Evolutionary conservation across 345 rosid species (phyloP).

Genomic region (Nephelium lappaceum): DNA sequence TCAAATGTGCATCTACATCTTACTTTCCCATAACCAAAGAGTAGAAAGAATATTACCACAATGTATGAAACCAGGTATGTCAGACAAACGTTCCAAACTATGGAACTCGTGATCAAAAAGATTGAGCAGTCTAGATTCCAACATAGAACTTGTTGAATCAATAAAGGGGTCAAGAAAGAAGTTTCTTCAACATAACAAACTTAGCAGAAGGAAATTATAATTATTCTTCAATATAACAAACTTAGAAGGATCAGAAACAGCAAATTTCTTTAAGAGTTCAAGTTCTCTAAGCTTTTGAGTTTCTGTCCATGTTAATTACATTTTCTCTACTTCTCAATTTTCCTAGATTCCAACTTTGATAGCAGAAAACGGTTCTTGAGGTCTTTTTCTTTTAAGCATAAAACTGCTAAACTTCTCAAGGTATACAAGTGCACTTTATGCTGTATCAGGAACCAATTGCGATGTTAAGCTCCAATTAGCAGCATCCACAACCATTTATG

Average conservation of each 20-base stretch:
- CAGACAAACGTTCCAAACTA: neutral
- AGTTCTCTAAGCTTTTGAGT: neutral
- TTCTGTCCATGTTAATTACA: neutral
- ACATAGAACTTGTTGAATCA: neutral
- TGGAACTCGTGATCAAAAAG: neutral
- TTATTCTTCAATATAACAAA: neutral
- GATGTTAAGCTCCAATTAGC: neutral
- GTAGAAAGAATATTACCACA: neutral
- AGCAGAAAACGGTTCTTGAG: neutral
- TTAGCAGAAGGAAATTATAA: neutral
- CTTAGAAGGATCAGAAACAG: neutral
- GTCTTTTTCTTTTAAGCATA: too few relatives aligned
- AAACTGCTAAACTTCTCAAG: neutral
- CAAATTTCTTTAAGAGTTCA: neutral
- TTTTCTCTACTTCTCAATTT: neutral
- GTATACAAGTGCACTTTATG: neutral
- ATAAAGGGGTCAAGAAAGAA: neutral
- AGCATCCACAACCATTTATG: slow-evolving; percentile 1
- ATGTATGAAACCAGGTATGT: neutral
- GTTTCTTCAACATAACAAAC: neutral
- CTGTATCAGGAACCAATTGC: neutral
- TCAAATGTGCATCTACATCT: neutral
- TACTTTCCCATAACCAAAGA: neutral
- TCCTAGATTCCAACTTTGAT: neutral
- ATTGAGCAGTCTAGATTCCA: neutral